phyloP scores from a whole-genome alignment of 192 early-diverging fungal genomes.

The Oehlia diaphana region DNA sequence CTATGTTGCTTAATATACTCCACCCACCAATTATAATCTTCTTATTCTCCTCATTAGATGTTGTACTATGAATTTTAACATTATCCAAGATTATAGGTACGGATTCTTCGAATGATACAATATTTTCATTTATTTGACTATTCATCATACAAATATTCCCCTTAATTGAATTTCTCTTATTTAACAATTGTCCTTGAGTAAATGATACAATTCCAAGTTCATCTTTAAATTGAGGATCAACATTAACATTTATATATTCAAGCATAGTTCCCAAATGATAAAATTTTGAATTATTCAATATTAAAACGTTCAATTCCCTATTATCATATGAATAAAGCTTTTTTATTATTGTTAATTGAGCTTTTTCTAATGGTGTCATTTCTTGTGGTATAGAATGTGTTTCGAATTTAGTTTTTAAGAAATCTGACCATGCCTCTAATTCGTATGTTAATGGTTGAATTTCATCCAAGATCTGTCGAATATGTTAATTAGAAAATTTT shows the following conservation, averaged over 20 bases:
- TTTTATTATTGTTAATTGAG: slow-evolving; percentile 21
- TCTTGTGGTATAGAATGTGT: not conserved
- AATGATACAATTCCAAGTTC: slow-evolving; percentile 32
- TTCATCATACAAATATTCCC: not conserved
- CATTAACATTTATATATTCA: slow-evolving; percentile 34
- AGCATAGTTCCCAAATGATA: slow-evolving; percentile 45
- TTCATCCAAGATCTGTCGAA: not conserved
- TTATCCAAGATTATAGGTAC: slow-evolving; percentile 17
- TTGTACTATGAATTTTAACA: not conserved
- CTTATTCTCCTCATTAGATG: not conserved
- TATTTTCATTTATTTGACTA: not conserved
- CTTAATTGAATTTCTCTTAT: not conserved
- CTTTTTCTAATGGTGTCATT: not conserved
- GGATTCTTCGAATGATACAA: not conserved
- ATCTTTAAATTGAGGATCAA: slow-evolving; percentile 33
- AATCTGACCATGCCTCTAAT: slow-evolving; percentile 46
- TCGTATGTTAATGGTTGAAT: slow-evolving; percentile 33
- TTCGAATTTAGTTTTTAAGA: slow-evolving; percentile 32
- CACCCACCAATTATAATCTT: not conserved
- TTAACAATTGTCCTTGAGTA: not conserved
- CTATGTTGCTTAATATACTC: not conserved
- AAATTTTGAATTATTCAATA: slow-evolving; percentile 43
- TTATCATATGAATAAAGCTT: slow-evolving; percentile 21
- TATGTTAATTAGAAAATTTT: not conserved
- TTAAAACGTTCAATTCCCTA: slow-evolving; percentile 33